Evolutionary conservation across 2,329 filamentous ascomycete species (phyloP), one percentile per base, ranked within the genome.

Genomic region (Claviceps sp.): DNA sequence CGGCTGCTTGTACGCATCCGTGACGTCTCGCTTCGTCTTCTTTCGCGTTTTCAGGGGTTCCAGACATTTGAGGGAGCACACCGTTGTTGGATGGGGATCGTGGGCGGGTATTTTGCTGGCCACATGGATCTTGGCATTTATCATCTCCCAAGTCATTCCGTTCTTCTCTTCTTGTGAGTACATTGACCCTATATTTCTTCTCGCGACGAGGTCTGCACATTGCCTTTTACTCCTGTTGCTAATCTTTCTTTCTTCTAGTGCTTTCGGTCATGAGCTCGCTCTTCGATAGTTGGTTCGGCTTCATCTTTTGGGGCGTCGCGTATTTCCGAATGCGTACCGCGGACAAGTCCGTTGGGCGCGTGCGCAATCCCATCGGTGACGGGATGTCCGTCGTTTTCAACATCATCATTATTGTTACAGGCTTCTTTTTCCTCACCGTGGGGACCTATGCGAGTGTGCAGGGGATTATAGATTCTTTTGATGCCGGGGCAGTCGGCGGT

Each of bases 201-300:
- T n/a, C 8, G 16, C 4, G 16, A 8, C 7, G 3, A 10, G 6
- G 39, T 17, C 6, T n/a, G n/a, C 40, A 19, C n/a, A 11, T 39
- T 38, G 2, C 7, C 8, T n/a, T 3, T 22, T 30, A n/a, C 6
- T 1, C 37, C 11, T 45, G 5, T n/a, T 34, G 10, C 43, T 45
- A 4, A n/a, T 4, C 5, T 13, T 4, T 42, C 10, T 22, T 22
- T n/a, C 16, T 16, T 8, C n/a, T 14, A 55, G 75, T 83, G 2
- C 68, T 82, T n/a, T 82, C 82, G 4, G 73, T 89, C 55, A 87
- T 89, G 84, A 86, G 82, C n/a, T 88, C 88, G 4, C 77, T 95
- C 1, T 95, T 95, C 63, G 89, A 95, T 69, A 91, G 86, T 51
- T 91, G 89, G 75, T 91, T 91, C 61, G 90, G 90, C 24, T 96